A percentile compares a stretch with the other conserved stretches of the same genome.
Conservation (phyloP, 257 asterid genomes). For the Nicotiana benthamiana region DNA sequence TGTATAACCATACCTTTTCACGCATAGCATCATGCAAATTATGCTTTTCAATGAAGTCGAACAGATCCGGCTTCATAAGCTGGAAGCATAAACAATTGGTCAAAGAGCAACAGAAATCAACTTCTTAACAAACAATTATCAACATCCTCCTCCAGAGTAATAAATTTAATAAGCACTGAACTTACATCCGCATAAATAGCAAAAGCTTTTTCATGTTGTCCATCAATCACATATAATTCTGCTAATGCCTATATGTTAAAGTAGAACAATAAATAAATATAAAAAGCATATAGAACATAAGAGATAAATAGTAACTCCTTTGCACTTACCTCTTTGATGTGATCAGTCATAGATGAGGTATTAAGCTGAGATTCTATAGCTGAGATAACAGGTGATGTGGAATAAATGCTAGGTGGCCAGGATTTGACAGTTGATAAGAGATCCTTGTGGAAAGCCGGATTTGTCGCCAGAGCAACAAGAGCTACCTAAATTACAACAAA, state of each 20-base stretch:
- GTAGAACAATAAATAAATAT: slow-evolving; percentile 10
- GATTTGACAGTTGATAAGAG: slow-evolving; percentile 76
- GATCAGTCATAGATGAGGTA: slow-evolving; percentile 75
- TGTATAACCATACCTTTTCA: slow-evolving; percentile 53
- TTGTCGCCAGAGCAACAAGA: slow-evolving; percentile 88
- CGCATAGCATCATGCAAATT: slow-evolving; percentile 72
- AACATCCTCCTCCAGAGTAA: neutral
- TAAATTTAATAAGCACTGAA: slow-evolving; percentile 1
- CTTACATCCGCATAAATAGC: slow-evolving; percentile 91
- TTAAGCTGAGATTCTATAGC: slow-evolving; percentile 92
- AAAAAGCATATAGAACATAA: neutral
- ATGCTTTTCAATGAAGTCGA: slow-evolving; percentile 91
- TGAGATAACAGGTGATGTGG: slow-evolving; percentile 73
- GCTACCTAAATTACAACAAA: slow-evolving; percentile 58
- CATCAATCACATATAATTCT: slow-evolving; percentile 75
- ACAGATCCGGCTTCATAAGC: slow-evolving; percentile 83
- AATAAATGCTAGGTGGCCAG: slow-evolving; percentile 83
- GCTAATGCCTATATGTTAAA: slow-evolving; percentile 63
- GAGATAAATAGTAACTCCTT: slow-evolving; percentile 7
- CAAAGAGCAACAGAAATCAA: neutral
- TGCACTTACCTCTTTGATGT: slow-evolving; percentile 70
- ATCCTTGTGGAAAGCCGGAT: slow-evolving; percentile 83
- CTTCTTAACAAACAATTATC: neutral
- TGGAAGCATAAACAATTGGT: slow-evolving; percentile 31
- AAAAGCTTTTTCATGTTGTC: slow-evolving; percentile 89